Evolutionary conservation across 306 rosid species (phyloP).

Genomic region (Lablab purpureus): DNA sequence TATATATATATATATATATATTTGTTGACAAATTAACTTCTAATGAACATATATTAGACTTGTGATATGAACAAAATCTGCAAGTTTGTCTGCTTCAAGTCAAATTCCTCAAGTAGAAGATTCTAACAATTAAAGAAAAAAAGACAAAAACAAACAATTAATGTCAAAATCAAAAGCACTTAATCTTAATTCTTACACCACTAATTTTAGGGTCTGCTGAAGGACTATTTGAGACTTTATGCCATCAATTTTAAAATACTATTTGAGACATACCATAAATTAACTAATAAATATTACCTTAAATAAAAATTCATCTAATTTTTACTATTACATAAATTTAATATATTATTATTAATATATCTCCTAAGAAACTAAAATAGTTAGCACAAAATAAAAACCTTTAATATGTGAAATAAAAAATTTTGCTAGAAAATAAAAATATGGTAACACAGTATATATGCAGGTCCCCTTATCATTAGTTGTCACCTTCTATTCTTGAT

Average conservation of each 20-base stretch:
- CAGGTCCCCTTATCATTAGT: not conserved
- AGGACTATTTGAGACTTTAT: not conserved
- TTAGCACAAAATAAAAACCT: too few species aligned
- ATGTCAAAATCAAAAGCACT: constrained; percentile 13
- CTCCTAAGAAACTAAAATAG: too few species aligned
- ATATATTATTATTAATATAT: too few species aligned
- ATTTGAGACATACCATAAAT: too few species aligned
- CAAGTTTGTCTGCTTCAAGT: constrained; percentile 23
- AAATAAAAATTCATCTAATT: too few species aligned
- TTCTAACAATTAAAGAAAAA: not conserved
- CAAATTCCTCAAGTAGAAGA: not conserved
- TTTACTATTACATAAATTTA: too few species aligned
- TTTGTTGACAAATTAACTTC: not conserved
- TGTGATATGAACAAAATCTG: constrained; percentile 38
- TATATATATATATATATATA: too few species aligned
- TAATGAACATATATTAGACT: constrained; percentile 7
- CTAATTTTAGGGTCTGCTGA: not conserved
- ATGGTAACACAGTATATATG: not conserved
- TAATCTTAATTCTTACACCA: not conserved
- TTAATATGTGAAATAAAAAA: too few species aligned
- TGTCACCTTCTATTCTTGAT: not conserved
- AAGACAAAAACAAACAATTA: not conserved
- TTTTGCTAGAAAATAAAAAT: too few species aligned
- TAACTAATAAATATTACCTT: too few species aligned
- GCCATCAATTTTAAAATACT: not conserved